phyloP scores from a whole-genome alignment of 1,284 basidiomycete species.

The Ceratobasidium sp. region DNA sequence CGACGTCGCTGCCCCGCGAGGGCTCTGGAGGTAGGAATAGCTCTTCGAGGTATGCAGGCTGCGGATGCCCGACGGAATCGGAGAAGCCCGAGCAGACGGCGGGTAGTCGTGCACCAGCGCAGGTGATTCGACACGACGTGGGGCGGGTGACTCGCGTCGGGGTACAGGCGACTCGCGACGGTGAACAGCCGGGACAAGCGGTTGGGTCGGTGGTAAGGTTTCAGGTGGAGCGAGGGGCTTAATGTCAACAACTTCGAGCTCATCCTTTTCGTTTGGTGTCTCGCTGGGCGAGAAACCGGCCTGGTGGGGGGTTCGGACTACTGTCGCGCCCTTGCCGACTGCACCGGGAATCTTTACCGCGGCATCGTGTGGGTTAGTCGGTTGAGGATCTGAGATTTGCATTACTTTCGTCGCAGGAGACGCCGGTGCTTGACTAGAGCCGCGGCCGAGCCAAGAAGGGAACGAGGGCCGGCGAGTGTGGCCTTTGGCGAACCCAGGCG shows the following conservation, averaged over 20 bases:
- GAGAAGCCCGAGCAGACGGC: background rate
- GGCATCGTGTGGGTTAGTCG: slow-evolving; percentile 54
- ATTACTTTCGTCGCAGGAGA: slow-evolving; percentile 59
- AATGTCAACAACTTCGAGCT: slow-evolving; percentile 47
- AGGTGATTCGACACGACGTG: slow-evolving; percentile 14
- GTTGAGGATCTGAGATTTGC: slow-evolving; percentile 71
- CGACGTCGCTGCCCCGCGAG: background rate
- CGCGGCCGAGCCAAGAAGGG: slow-evolving; percentile 52
- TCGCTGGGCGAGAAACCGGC: slow-evolving; percentile 55
- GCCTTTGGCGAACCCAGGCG: slow-evolving; percentile 17
- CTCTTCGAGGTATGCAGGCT: slow-evolving; percentile 39
- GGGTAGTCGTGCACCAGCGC: background rate
- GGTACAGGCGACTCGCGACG: slow-evolving; percentile 37
- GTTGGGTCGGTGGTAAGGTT: background rate
- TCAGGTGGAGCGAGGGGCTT: slow-evolving; percentile 50
- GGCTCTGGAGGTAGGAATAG: slow-evolving; percentile 25
- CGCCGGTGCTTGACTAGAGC: slow-evolving; percentile 51
- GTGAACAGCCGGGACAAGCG: slow-evolving; percentile 6
- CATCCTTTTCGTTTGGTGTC: slow-evolving; percentile 30
- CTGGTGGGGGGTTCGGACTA: slow-evolving; percentile 80
- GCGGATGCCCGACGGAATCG: slow-evolving; percentile 19
- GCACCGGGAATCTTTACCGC: slow-evolving; percentile 58
- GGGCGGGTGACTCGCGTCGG: slow-evolving; percentile 44
- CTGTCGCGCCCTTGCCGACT: slow-evolving; percentile 72
- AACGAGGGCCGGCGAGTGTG: slow-evolving; percentile 45